Evolutionary conservation across 148 eudicot genomes (phyloP).

Genomic region (Chenopodium quinoa): DNA sequence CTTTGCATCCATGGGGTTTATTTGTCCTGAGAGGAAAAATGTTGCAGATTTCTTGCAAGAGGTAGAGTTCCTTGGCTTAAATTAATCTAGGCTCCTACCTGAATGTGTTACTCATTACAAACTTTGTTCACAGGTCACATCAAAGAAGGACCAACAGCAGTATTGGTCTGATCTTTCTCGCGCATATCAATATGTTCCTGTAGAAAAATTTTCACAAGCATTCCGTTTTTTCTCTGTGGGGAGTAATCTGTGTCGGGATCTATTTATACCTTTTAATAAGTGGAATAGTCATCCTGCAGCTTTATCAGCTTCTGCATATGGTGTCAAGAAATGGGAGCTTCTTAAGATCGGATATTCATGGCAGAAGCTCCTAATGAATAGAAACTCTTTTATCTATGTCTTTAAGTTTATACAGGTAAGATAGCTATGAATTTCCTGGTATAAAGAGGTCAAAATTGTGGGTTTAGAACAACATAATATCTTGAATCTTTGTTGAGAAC

Average conservation of each 20-base stretch:
- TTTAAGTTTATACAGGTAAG: constrained; percentile 94
- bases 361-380: constrained; percentile 87
- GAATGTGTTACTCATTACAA: constrained; percentile 20
- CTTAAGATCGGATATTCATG: constrained; percentile 80
- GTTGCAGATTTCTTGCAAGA: constrained; percentile 98
- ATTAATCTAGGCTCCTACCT: not conserved
- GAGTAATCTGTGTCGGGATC: constrained; percentile 52
- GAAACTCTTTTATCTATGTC: constrained; percentile 88
- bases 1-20: constrained; percentile 81
- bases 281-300: constrained; percentile 91
- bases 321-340: constrained; percentile 65
- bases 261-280: constrained; percentile 71
- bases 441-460: not conserved
- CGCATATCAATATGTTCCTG: constrained; percentile 67
- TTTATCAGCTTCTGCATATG: constrained; percentile 75
- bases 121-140: constrained; percentile 57
- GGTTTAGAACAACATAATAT: not conserved
- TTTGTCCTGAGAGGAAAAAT: constrained; percentile 89
- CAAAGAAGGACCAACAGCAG: constrained; percentile 93
- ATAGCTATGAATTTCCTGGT: not conserved
- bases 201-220: constrained; percentile 82
- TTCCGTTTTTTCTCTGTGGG: constrained; percentile 65
- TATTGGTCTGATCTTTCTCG: constrained; percentile 73
- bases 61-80: constrained; percentile 36
- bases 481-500: not conserved